Conservation (phyloP, 495 filamentous ascomycete species). For the Hypoxylon trugodes region DNA sequence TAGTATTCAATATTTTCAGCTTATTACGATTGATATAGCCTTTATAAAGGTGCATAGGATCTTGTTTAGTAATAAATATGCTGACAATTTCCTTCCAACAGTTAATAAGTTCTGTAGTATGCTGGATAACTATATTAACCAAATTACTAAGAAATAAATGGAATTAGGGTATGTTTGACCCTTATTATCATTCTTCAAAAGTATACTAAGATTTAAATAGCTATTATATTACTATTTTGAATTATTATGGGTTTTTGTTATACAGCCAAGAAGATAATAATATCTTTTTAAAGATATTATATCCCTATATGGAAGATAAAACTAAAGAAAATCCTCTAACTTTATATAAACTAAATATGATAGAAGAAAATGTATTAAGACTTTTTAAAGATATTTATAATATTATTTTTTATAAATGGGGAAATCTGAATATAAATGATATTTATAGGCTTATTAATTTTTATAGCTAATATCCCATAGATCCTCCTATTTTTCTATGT, state of each 20-base stretch:
- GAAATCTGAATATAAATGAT: conserved; percentile 61
- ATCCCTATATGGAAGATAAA: conserved; percentile 27
- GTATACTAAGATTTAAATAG: conserved; percentile 56
- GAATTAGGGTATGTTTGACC: conserved; percentile 64
- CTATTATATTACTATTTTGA: conserved; percentile 67
- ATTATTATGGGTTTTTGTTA: conserved; percentile 50
- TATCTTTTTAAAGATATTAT: conserved; percentile 46
- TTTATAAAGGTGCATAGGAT: conserved; percentile 73
- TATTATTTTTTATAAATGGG: conserved; percentile 65
- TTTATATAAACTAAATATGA: conserved; percentile 20
- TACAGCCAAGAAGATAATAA: conserved; percentile 52
- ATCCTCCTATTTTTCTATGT: conserved; percentile 73
- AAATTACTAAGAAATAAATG: conserved; percentile 66
- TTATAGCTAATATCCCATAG: conserved; percentile 9
- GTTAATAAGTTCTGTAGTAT: conserved; percentile 60
- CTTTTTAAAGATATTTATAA: conserved; percentile 47
- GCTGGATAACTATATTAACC: conserved; percentile 67
- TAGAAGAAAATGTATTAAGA: conserved; percentile 17
- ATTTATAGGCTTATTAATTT: neutral
- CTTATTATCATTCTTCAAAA: conserved; percentile 56
- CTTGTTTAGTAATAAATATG: conserved; percentile 66
- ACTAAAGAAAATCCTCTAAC: conserved; percentile 2
- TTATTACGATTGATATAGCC: conserved; percentile 50
- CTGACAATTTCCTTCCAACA: conserved; percentile 56
- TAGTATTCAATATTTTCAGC: conserved; percentile 41